Evolutionary conservation across 257 asterid genomes (phyloP), one percentile per base, ranked within the genome.

Genomic region (Ilex aquifolium): DNA sequence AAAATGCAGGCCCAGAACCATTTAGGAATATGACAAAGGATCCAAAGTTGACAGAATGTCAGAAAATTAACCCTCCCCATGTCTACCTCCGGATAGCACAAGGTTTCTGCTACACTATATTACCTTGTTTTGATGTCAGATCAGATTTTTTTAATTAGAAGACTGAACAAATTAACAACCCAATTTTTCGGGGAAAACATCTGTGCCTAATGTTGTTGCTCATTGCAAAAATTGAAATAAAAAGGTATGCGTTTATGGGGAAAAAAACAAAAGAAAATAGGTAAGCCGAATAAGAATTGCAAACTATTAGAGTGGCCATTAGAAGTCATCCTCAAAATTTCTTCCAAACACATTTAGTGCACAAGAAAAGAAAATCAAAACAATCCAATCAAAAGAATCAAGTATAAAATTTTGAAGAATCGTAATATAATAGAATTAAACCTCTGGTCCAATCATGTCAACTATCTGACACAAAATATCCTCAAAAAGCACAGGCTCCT

Each of bases 401-500:
- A 50, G 60, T 46, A 74, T 42, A 73, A 63, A 62, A 9, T 40
- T 69, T 60, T 0, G 50, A 7, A 50, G 11, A 65, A 53, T 51
- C 31, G 62, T 11, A 36, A 62, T 48, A 32, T 32, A 32, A 32
- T 48, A 53, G 67, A 76, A 74, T 42, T 60, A 71, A 60, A 90
- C 99, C 97, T 93, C 95, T 58, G 97, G 99, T 67, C 72, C 71
- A 72, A 93, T 74, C 99, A 93, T 93, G 85, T 93, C 99, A 72
- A 93, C 90, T 67, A 93, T 87, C 81, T 93, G 99, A 77, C 99
- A 93, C 73, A 93, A 79, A 68, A 93, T 89, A 85, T 90, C 97
- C 84, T 93, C 99, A 82, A 90, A 93, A 74, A 93, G 96, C 50
- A 93, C 97, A 76, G 97, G 99, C 84, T 93, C 99, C 74, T 93